Base-by-base conservation (phyloP, 805 yeast genomes). In the Wickerhamiella shivajii region DNA sequence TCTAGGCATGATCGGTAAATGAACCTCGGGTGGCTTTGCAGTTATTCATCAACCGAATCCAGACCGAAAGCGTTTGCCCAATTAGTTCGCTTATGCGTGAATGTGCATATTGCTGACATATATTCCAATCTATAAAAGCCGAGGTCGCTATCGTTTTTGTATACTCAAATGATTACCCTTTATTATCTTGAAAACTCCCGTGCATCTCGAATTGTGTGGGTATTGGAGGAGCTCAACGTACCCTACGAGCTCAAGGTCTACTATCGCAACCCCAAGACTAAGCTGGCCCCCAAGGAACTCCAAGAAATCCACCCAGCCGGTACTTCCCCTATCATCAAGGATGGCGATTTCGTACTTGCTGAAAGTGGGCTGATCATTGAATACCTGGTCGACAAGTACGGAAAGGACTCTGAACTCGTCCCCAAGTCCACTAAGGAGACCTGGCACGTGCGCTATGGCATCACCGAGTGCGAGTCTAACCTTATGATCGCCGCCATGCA, bases 341-440 rank as follows among this genome's bases (percentile, higher is more conserved):
- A 62, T 23, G 40, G 31, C n/a, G 56, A 55, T 27, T 45, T 41
- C 18, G 44, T 55, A 2, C 39, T 73, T 27, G 69, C 69, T 10
- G 85, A 76, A 52, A 64, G 75, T 11, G 83, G 77, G 3, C 60
- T 62, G 26, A 71, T 76, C 25, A 51, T 69, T 31, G 64, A 64
- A 36, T 70, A 69, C 46, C 44, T 76, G 18, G 50, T 72, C 36
- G 49, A 50, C 15, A 52, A 67, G 37, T 71, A 63, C 43, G 80
- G 74, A 45, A 46, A 48, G 15, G 33, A 21, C 18, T 49, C 57
- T 10, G 55, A 47, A 18, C 53, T 71, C 33, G 49, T 40, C 5
- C 65, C 68, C 11, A 37, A 37, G 5, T 46, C 51, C 30, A 58
- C 49, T 9, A 58, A 59, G 3, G 67, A 63, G 9, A 51, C 51